Percentiles rank a stretch among this genome's conserved stretches.
Conservation (phyloP, 1,284 basidiomycete species). For the Xanthoconium separans region DNA sequence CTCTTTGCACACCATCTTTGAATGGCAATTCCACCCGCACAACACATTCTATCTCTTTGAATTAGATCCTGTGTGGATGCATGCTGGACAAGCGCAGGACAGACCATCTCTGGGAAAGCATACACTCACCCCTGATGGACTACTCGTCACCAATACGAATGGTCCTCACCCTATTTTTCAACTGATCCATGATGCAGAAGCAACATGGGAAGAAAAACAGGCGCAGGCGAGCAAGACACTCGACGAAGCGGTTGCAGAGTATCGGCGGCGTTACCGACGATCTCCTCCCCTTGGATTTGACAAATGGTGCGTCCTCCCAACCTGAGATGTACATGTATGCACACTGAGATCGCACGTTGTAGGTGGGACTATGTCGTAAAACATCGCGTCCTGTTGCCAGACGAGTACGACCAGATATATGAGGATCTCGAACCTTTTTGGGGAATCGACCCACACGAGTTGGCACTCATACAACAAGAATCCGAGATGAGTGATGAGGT, state of each 20-base stretch:
- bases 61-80: neutral
- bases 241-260: slow-evolving; percentile 43
- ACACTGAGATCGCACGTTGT: neutral
- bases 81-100: neutral
- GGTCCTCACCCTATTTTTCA: slow-evolving; percentile 45
- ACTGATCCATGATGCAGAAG: slow-evolving; percentile 42
- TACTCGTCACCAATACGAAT: slow-evolving; percentile 32
- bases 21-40: neutral
- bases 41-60: neutral
- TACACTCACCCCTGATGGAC: slow-evolving; percentile 26
- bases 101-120: slow-evolving; percentile 19
- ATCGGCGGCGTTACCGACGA: slow-evolving; percentile 45
- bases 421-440: slow-evolving; percentile 53
- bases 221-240: slow-evolving; percentile 46
- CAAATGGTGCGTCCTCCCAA: slow-evolving; percentile 44
- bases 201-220: slow-evolving; percentile 41
- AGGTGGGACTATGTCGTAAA: slow-evolving; percentile 59
- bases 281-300: slow-evolving; percentile 56
- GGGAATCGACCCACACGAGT: slow-evolving; percentile 49
- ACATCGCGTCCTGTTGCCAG: slow-evolving; percentile 55
- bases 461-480: slow-evolving; percentile 39
- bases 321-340: neutral
- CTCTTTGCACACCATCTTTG: neutral
- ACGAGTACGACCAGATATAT: slow-evolving; percentile 59
- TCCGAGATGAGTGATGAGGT: slow-evolving; percentile 30